These are phyloP conservation scores for Penicillium vulpinum DNA, from an alignment of 2,329 filamentous ascomycete species.

Conservation along the genomic window DNA sequence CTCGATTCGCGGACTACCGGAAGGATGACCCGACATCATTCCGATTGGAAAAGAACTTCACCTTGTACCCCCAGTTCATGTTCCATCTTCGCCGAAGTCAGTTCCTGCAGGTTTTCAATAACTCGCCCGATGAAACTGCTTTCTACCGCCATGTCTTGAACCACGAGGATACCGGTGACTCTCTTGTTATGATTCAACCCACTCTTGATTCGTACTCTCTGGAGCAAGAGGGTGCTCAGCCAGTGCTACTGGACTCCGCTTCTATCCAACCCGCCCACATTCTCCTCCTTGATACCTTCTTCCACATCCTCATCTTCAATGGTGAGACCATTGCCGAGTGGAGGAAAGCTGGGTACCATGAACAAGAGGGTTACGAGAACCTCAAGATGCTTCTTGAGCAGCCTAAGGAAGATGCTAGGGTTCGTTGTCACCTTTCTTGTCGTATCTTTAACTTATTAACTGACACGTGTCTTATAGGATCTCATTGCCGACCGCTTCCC, in stretches of 20 bases:
- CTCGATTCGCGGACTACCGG: slow-evolving; percentile 93
- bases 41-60: slow-evolving; percentile 97
- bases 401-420: slow-evolving; percentile 93
- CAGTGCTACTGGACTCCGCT: slow-evolving; percentile 92
- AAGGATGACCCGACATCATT: slow-evolving; percentile 98
- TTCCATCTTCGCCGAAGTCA: slow-evolving; percentile 96
- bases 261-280: slow-evolving; percentile 95
- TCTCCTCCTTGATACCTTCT: slow-evolving; percentile 94
- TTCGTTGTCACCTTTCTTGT: slow-evolving; percentile 48
- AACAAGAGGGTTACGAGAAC: slow-evolving; percentile 97
- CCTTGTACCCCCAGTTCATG: slow-evolving; percentile 98
- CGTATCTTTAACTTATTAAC: slow-evolving; percentile 1
- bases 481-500: slow-evolving; percentile 97
- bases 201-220: slow-evolving; percentile 97
- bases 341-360: slow-evolving; percentile 96
- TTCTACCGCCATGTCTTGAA: slow-evolving; percentile 97
- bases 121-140: slow-evolving; percentile 97
- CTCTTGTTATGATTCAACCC: slow-evolving; percentile 97
- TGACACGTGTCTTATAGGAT: slow-evolving; percentile 62
- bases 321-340: slow-evolving; percentile 97
- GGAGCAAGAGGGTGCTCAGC: slow-evolving; percentile 87
- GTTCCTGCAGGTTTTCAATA: slow-evolving; percentile 99
- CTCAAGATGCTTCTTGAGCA: slow-evolving; percentile 84
- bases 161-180: slow-evolving; percentile 95
- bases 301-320: slow-evolving; percentile 99